A percentile compares a stretch with the other conserved stretches of the same genome.
Conservation (phyloP, 2,329 filamentous ascomycete species). For the Pseudocercospora macadamiae region DNA sequence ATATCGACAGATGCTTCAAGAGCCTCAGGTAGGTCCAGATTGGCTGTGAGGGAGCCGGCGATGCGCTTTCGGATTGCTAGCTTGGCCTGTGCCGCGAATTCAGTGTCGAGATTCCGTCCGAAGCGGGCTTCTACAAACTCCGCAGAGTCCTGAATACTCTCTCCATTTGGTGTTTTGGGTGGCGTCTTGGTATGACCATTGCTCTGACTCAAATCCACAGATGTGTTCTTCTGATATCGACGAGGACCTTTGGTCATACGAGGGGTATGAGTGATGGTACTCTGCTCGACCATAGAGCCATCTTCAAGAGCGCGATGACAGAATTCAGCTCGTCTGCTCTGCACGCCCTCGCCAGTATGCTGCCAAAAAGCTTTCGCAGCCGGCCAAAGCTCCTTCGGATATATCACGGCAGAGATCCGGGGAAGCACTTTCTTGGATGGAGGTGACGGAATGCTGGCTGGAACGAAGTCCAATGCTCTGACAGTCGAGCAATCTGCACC, state of each 20-base stretch:
- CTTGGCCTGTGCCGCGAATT: constrained; percentile 78
- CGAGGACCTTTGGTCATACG: constrained; percentile 69
- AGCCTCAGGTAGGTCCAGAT: constrained; percentile 67
- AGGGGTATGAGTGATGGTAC: constrained; percentile 41
- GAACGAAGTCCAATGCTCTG: constrained; percentile 63
- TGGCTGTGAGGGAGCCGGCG: constrained; percentile 76
- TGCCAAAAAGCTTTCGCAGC: constrained; percentile 97
- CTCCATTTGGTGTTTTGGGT: constrained; percentile 18
- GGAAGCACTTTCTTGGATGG: constrained; percentile 49
- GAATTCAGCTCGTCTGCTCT: constrained; percentile 88
- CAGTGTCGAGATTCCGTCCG: constrained; percentile 83
- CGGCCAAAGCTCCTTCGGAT: constrained; percentile 66
- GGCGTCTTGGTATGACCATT: constrained; percentile 28
- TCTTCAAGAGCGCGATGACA: constrained; percentile 75
- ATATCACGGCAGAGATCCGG: constrained; percentile 63
- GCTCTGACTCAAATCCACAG: constrained; percentile 45
- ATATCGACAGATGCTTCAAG: constrained; percentile 48
- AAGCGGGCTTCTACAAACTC: constrained; percentile 93
- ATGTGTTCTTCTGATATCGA: constrained; percentile 72
- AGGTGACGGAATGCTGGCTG: constrained; percentile 54
- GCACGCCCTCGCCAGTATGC: constrained; percentile 89
- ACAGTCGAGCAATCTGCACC: constrained; percentile 55
- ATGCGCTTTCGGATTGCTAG: constrained; percentile 85
- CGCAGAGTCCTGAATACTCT: constrained; percentile 66
- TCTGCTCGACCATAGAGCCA: constrained; percentile 62